These are phyloP conservation scores for Aspergillus alliaceus DNA, from an alignment of 2,329 filamentous ascomycete species.

Conservation along the genomic window DNA sequence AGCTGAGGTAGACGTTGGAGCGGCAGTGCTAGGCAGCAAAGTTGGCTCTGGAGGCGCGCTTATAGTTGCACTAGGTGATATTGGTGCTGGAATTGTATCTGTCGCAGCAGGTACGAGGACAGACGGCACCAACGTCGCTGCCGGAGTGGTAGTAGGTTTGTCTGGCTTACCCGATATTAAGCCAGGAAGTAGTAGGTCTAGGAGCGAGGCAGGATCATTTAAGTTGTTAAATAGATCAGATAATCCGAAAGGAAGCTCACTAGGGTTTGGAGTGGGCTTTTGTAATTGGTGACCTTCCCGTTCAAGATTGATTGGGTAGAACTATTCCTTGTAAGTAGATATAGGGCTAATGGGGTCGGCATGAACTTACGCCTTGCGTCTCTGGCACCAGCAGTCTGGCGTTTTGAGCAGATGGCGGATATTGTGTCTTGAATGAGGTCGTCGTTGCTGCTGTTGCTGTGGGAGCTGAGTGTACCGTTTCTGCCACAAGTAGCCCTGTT, in stretches of 20 bases:
- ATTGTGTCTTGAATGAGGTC: slow-evolving; percentile 33
- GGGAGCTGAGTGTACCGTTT: slow-evolving; percentile 27
- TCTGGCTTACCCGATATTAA: background rate
- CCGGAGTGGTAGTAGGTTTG: background rate
- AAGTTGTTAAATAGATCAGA: slow-evolving; percentile 17
- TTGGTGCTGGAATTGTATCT: no score
- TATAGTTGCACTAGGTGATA: background rate
- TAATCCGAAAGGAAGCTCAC: slow-evolving; percentile 11
- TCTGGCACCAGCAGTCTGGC: slow-evolving; percentile 27
- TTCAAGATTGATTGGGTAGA: slow-evolving; percentile 32
- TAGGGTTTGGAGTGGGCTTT: slow-evolving; percentile 27
- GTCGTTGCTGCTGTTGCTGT: slow-evolving; percentile 17
- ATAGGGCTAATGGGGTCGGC: background rate
- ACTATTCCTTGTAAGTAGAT: slow-evolving; percentile 22
- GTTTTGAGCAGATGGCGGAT: slow-evolving; percentile 31
- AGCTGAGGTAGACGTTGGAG: background rate
- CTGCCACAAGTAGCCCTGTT: slow-evolving; percentile 35
- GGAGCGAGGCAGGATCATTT: slow-evolving; percentile 8
- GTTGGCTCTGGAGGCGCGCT: background rate
- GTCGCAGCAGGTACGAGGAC: background rate
- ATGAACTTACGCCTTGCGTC: slow-evolving; percentile 32
- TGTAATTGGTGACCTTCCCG: slow-evolving; percentile 30
- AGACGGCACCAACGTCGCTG: background rate
- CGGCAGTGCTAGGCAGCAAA: background rate
- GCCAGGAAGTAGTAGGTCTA: slow-evolving; percentile 11